Base-by-base conservation (phyloP, 2,329 filamentous ascomycete species). In the Blastomyces percursus region DNA sequence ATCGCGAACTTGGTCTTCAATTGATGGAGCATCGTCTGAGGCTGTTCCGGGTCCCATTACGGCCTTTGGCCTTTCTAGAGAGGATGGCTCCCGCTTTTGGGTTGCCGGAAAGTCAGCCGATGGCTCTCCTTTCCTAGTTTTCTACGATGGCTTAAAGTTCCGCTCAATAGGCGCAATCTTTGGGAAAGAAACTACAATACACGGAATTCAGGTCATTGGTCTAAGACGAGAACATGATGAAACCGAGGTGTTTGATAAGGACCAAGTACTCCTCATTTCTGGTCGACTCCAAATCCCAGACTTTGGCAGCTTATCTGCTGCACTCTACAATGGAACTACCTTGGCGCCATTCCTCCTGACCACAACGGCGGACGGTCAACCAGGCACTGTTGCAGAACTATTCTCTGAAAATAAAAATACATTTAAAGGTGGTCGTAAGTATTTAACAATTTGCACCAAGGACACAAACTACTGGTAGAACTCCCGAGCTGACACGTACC, bases 231-330 rank as follows among this genome's bases (percentile, higher is more conserved):
- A 84, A 19, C 94, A 97, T 72, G 83, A 78, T 44, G 76, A 80
- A 16, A 85, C 83, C 1, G 76, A 83, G 46, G 78, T 91, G 7
- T 76, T 99, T 19, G 81, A 85, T 60, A 76, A 82, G 21, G 80
- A 85, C 65, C 85, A 94, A 72, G 82, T 85, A 3, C 83, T 99
- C 44, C 82, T 99, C 76, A 79, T 97, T 59, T 90, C 90, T n/a
- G 94, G 94, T 48, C 84, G 88, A 61, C 84, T 99, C 67, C 82
- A 85, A 66, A 81, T 97, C 21, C 84, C 88, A 0, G 78, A 79
- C 58, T 91, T 91, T 71, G 92, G 93, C 63, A 87, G 86, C 63
- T 90, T 88, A 6, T 96, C 93, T 16, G 91, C 90, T 9, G 93
- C 87, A 8, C 79, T 96, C 35, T 99, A 89, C 78, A 90, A 97